phyloP scores from a whole-genome alignment of 2,329 filamentous ascomycete genomes.

The Hymenoscyphus albidus region DNA sequence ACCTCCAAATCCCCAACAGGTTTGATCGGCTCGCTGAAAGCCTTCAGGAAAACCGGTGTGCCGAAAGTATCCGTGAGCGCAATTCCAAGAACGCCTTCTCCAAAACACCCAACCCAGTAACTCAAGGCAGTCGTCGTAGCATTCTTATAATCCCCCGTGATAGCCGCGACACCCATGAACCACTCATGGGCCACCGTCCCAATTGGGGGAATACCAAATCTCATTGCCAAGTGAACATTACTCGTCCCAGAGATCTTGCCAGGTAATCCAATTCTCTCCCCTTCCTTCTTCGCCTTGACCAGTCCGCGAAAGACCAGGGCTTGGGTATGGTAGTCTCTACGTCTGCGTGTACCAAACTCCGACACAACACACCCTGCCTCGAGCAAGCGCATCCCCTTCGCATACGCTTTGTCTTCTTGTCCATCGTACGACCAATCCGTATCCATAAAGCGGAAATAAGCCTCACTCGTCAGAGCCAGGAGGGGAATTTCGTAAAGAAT shows the following conservation, averaged over 20 bases:
- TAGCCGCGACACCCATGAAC: constrained; percentile 98
- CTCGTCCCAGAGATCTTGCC: constrained; percentile 85
- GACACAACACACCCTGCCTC: constrained; percentile 84
- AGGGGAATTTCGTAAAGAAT: constrained; percentile 98
- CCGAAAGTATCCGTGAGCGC: constrained; percentile 96
- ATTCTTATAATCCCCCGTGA: constrained; percentile 76
- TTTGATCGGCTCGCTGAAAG: constrained; percentile 69
- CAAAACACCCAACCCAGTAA: constrained; percentile 91
- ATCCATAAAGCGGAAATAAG: constrained; percentile 96
- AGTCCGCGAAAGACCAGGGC: constrained; percentile 86
- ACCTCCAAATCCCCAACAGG: constrained; percentile 34
- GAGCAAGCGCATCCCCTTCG: constrained; percentile 74
- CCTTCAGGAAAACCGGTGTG: constrained; percentile 79
- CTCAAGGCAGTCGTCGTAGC: constrained; percentile 81
- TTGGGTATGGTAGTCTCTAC: constrained; percentile 92
- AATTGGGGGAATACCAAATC: constrained; percentile 76
- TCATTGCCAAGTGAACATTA: constrained; percentile 96
- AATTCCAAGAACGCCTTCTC: constrained; percentile 76
- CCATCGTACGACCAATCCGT: constrained; percentile 85
- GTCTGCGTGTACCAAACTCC: constrained; percentile 86
- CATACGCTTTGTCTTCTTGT: constrained; percentile 79
- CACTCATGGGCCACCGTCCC: constrained; percentile 96
- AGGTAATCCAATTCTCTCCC: constrained; percentile 56
- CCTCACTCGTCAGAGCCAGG: constrained; percentile 85
- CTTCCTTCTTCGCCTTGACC: constrained; percentile 72